Base-by-base conservation (phyloP, 305 asterid species). In the Fraxinus baroniana region DNA sequence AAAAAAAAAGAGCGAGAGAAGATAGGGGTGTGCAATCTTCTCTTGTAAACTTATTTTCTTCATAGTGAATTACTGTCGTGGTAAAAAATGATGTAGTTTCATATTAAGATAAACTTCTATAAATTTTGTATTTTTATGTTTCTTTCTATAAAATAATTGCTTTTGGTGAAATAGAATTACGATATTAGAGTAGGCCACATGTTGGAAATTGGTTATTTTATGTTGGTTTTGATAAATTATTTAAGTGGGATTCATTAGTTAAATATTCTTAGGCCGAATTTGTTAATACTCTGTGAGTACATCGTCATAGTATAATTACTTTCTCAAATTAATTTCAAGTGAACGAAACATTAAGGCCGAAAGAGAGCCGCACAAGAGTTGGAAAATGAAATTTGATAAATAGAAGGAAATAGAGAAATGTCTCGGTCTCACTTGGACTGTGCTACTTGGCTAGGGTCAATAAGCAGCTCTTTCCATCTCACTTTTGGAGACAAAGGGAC, bases 141-240 rank as follows among this genome's bases (percentile, higher is more conserved):
- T 44, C 17, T 2, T 44, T 10, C 17, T 44, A 15, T 0, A 44
- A 10, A 12, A 2, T 2, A 41, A 41, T 41, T 41, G 49, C 0
- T 44, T 1, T 2, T 44, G 17, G 17, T 10, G 1, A 2, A 44
- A 12, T 44, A 44, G 4, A 10, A 44, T 44, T 12, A 12, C 17
- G 4, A 3, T 44, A 49, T 49, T 49, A 15, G 60, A 15, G 20
- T 49, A 49, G 60, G 20, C 60, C 18, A 49, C 7, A 13, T 0
- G 60, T 46, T 15, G 60, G 79, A 89, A 80, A 10, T 44, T 44
- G 52, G 52, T 44, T 41, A 41, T 41, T 44, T 12, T 44, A 44
- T 44, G 52, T 44, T 10, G 52, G 17, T 44, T 44, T 44, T 44
- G 52, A 44, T 15, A 44, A 44, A n/a, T 52, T 52, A 52, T 52